phyloP scores from a whole-genome alignment of 192 early-diverging fungal species.

The Mortierella hygrophila region DNA sequence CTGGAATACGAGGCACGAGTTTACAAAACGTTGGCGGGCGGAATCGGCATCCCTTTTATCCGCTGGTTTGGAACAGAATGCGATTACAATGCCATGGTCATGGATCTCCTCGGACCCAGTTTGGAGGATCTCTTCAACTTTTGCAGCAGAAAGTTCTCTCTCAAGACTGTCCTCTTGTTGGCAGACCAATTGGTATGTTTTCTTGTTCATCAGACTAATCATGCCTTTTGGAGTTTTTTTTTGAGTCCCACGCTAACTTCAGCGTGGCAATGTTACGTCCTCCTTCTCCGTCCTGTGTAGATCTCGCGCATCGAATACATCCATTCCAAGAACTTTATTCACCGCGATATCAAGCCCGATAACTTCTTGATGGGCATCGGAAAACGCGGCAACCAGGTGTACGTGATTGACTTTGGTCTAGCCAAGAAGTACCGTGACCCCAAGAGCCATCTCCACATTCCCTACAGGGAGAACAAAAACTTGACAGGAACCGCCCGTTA shows the following conservation, averaged over 20 bases:
- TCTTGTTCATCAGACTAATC: background rate
- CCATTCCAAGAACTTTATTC: constrained; percentile 91
- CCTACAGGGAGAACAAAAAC: constrained; percentile 94
- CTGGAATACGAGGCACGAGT: constrained; percentile 98
- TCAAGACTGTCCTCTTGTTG: constrained; percentile 89
- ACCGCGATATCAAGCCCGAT: constrained; percentile 93
- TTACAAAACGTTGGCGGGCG: constrained; percentile 94
- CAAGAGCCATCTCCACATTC: constrained; percentile 88
- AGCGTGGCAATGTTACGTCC: background rate
- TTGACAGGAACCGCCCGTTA: constrained; percentile 94
- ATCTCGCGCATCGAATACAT: constrained; percentile 84
- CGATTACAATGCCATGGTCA: constrained; percentile 89
- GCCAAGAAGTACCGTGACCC: constrained; percentile 91
- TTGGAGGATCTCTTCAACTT: constrained; percentile 93
- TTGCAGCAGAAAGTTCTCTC: constrained; percentile 88
- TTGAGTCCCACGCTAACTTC: background rate
- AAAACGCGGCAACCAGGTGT: constrained; percentile 85
- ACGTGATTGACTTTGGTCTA: constrained; percentile 93
- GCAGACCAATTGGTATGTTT: constrained; percentile 85
- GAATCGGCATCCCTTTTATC: constrained; percentile 91
- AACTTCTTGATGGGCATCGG: constrained; percentile 94
- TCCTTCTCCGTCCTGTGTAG: constrained; percentile 24
- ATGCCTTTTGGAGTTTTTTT: background rate
- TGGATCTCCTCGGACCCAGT: constrained; percentile 92
- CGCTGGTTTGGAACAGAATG: constrained; percentile 87